These are phyloP conservation scores for Helicocarpus griseus DNA, from an alignment of 2,329 filamentous ascomycete species.

Conservation along the genomic window DNA sequence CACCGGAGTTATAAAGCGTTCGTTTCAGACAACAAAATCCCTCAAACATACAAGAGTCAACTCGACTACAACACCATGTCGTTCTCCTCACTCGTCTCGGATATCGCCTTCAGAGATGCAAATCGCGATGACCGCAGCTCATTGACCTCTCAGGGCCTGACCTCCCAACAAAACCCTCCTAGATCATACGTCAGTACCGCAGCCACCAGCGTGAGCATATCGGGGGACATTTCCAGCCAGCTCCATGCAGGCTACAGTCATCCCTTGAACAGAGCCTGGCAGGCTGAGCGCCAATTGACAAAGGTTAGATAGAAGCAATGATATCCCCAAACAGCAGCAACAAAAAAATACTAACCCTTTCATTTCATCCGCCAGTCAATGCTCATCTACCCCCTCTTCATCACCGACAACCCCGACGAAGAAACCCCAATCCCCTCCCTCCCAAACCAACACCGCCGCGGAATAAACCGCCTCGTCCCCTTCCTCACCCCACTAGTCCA, in stretches of 20 bases:
- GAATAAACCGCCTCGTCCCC: slow-evolving; percentile 73
- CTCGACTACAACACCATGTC: slow-evolving; percentile 29
- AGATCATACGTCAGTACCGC: slow-evolving; percentile 38
- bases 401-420: slow-evolving; percentile 90
- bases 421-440: slow-evolving; percentile 83
- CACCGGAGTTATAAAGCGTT: too few species aligned
- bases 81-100: slow-evolving; percentile 42
- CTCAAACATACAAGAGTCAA: too few species aligned
- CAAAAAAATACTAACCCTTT: neutral
- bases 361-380: slow-evolving; percentile 56
- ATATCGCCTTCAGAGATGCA: slow-evolving; percentile 37
- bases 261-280: slow-evolving; percentile 69
- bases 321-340: neutral
- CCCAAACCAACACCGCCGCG: slow-evolving; percentile 80
- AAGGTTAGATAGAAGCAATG: slow-evolving; percentile 57
- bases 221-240: slow-evolving; percentile 67
- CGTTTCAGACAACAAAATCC: too few species aligned
- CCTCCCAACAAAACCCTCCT: slow-evolving; percentile 28
- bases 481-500: slow-evolving; percentile 78
- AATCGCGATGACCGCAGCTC: slow-evolving; percentile 34
- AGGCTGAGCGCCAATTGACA: slow-evolving; percentile 73
- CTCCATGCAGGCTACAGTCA: slow-evolving; percentile 76
- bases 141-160: slow-evolving; percentile 28
- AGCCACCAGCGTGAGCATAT: slow-evolving; percentile 43
- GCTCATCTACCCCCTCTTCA: slow-evolving; percentile 96